A percentile compares a stretch with the other conserved stretches of the same genome.
Conservation (phyloP, 164 flowering plant genomes). For the Tinospora cordifolia region DNA sequence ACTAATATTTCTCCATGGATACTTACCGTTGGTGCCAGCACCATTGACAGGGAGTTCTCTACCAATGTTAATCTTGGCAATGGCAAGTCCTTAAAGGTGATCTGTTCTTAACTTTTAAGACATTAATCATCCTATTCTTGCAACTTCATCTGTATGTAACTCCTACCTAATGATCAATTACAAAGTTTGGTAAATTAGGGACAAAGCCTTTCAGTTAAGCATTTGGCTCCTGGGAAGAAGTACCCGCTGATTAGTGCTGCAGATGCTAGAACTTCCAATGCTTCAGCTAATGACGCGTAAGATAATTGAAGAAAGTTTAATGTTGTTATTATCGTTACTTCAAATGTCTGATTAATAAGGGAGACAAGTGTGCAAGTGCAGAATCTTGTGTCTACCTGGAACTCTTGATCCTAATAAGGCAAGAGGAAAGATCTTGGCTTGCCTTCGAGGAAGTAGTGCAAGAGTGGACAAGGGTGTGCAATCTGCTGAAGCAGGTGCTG, state of each 20-base stretch:
- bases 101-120: too few relatives aligned
- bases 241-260: slow-evolving; percentile 33
- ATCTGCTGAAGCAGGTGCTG: slow-evolving; percentile 41
- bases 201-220: slow-evolving; percentile 28
- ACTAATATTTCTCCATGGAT: slow-evolving; percentile 52
- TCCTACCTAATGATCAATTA: neutral
- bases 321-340: too few relatives aligned
- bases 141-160: too few relatives aligned
- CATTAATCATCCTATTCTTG: too few relatives aligned
- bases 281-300: slow-evolving; percentile 30
- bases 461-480: slow-evolving; percentile 41
- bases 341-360: neutral
- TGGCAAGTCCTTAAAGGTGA: slow-evolving; percentile 25
- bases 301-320: slow-evolving; percentile 3
- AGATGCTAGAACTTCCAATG: slow-evolving; percentile 31
- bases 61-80: slow-evolving; percentile 29
- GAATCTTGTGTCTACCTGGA: slow-evolving; percentile 26
- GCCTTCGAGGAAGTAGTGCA: slow-evolving; percentile 36
- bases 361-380: neutral
- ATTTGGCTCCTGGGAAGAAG: slow-evolving; percentile 18
- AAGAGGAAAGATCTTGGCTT: slow-evolving; percentile 53
- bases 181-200: slow-evolving; percentile 27
- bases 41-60: slow-evolving; percentile 43
- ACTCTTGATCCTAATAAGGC: slow-evolving; percentile 43
- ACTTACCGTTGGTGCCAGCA: slow-evolving; percentile 60